These are phyloP conservation scores for Candida methanosorbosa DNA, from an alignment of 805 yeast genomes.

Conservation along the genomic window DNA sequence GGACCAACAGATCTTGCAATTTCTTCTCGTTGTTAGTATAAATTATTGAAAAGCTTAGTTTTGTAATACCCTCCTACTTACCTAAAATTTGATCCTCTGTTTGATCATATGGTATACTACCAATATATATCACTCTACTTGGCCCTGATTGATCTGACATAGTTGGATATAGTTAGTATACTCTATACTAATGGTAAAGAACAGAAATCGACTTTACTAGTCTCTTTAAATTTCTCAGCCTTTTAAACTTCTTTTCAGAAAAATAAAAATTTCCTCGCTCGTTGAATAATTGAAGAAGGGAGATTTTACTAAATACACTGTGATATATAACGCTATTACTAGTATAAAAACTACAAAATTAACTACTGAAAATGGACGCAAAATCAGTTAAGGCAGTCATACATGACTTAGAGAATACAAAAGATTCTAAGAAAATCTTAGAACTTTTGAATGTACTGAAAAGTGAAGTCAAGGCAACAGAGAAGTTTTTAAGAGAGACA, in stretches of 20 bases:
- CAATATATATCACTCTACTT: constrained; percentile 56
- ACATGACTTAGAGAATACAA: constrained; percentile 64
- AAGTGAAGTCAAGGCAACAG: constrained; percentile 74
- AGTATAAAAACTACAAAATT: too few species aligned
- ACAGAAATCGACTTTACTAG: too few species aligned
- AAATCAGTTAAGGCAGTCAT: constrained; percentile 66
- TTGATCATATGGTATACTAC: constrained; percentile 86
- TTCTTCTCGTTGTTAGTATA: too few species aligned
- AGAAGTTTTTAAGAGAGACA: constrained; percentile 79
- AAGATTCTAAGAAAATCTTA: constrained; percentile 53
- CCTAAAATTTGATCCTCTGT: constrained; percentile 88
- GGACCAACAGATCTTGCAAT: constrained; percentile 87
- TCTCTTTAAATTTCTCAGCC: too few species aligned
- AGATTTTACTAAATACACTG: too few species aligned
- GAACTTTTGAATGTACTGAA: constrained; percentile 60
- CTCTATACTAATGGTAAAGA: too few species aligned
- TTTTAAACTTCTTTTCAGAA: too few species aligned
- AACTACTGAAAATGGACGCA: constrained; percentile 66
- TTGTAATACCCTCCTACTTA: too few species aligned
- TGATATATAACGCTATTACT: too few species aligned
- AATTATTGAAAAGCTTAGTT: too few species aligned
- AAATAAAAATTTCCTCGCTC: too few species aligned
- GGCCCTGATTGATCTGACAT: constrained; percentile 8
- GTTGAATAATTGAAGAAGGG: too few species aligned
- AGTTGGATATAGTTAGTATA: background rate